Evolutionary conservation across 116 monocot species (phyloP).

Genomic region (Trichopus zeylanicus): DNA sequence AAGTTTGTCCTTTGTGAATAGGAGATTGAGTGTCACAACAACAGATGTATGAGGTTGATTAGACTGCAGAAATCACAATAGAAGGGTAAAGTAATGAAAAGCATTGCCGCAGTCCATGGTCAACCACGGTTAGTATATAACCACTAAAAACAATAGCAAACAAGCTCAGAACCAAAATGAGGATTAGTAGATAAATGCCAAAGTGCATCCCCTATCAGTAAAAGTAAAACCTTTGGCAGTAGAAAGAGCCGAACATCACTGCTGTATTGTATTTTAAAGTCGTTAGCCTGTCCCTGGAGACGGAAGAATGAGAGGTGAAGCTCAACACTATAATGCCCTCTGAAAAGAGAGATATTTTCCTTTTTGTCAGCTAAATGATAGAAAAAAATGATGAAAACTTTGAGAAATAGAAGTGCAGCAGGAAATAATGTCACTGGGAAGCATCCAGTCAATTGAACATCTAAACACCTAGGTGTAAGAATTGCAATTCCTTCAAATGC

Average conservation of each 20-base stretch:
- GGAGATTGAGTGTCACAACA: conserved; percentile 90
- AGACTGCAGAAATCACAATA: conserved; percentile 47
- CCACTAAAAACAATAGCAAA: too few species aligned
- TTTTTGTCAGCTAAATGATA: conserved; percentile 7
- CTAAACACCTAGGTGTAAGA: conserved; percentile 80
- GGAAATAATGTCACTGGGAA: not conserved
- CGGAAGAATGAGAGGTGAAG: conserved; percentile 93
- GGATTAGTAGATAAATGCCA: too few species aligned
- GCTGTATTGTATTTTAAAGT: conserved; percentile 98
- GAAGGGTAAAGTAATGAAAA: conserved; percentile 2
- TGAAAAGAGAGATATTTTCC: conserved; percentile 17
- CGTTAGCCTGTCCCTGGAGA: conserved; percentile 97
- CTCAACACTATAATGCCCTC: conserved; percentile 94
- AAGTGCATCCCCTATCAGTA: too few species aligned
- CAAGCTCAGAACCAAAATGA: too few species aligned
- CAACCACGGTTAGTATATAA: too few species aligned
- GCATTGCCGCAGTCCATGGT: not conserved
- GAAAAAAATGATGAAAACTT: not conserved
- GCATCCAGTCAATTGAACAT: not conserved
- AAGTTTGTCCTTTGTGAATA: conserved; percentile 93
- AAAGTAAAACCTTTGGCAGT: conserved; percentile 73
- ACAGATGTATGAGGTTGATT: conserved; percentile 99
- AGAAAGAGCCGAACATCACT: conserved; percentile 93
- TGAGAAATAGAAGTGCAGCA: not conserved
- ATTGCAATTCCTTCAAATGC: conserved; percentile 95